Conservation (phyloP, 768 basidiomycete species). For the Dioszegia crocea region DNA sequence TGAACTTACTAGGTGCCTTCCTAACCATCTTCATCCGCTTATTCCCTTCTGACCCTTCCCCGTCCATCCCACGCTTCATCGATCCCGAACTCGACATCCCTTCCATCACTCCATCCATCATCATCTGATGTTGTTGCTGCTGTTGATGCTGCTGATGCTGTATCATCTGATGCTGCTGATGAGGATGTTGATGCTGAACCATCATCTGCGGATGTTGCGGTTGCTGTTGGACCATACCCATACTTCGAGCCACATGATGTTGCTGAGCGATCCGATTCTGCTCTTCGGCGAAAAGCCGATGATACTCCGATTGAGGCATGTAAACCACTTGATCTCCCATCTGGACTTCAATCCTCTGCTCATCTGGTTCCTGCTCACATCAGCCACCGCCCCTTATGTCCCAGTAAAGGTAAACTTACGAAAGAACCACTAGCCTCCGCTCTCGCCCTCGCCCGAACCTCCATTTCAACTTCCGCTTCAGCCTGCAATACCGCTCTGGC, state of each 20-base stretch:
- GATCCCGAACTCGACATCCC: background rate
- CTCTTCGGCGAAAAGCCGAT: background rate
- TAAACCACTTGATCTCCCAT: background rate
- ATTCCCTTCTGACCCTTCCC: background rate
- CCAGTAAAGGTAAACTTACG: background rate
- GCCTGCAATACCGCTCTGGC: background rate
- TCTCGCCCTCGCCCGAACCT: background rate
- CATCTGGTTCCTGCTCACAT: background rate
- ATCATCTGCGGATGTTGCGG: background rate
- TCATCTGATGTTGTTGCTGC: background rate
- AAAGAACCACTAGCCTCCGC: background rate
- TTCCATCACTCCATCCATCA: background rate
- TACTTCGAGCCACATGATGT: background rate
- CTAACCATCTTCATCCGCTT: conserved; percentile 6
- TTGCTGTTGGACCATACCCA: background rate
- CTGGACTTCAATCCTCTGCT: background rate
- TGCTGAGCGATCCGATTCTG: background rate
- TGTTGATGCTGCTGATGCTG: background rate
- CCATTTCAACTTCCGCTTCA: background rate
- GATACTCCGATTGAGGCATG: background rate
- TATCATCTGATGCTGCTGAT: too few relatives aligned
- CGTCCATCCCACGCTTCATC: background rate
- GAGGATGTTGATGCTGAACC: background rate
- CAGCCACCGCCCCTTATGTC: background rate
- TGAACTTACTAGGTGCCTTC: conserved; percentile 14